Conservation (phyloP, 1,284 basidiomycete species). For the Sphagnurus paluster region DNA sequence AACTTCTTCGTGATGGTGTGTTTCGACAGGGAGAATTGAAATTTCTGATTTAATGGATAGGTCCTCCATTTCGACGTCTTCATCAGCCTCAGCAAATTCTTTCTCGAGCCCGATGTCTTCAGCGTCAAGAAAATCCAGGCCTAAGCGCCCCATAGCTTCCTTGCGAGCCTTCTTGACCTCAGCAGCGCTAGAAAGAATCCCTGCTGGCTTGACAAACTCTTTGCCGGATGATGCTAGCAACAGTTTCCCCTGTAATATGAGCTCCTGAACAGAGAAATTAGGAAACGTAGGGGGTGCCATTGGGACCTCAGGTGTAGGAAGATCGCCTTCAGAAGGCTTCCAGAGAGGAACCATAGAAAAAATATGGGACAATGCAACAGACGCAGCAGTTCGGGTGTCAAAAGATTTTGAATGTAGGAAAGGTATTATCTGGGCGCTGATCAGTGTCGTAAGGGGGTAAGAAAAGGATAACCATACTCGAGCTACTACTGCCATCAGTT, state of each 20-base stretch:
- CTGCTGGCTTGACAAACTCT: constrained; percentile 75
- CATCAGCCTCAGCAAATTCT: constrained; percentile 63
- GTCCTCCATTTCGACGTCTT: constrained; percentile 41
- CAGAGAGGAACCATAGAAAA: constrained; percentile 84
- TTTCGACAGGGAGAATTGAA: constrained; percentile 7
- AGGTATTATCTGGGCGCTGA: constrained; percentile 69
- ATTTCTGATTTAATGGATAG: constrained; percentile 28
- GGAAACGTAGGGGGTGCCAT: constrained; percentile 60
- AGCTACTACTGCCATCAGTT: constrained; percentile 81
- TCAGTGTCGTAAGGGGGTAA: constrained; percentile 5
- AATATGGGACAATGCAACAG: constrained; percentile 83
- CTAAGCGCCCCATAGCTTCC: constrained; percentile 80
- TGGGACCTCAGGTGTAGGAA: constrained; percentile 28
- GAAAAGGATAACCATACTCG: constrained; percentile 47
- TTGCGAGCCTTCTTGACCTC: constrained; percentile 82
- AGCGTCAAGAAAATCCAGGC: constrained; percentile 78
- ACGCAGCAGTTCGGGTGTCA: constrained; percentile 85
- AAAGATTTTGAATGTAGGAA: constrained; percentile 86
- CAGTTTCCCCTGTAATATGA: constrained; percentile 74
- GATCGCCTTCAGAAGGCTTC: constrained; percentile 50
- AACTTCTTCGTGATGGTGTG: constrained; percentile 4
- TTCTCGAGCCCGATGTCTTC: constrained; percentile 83
- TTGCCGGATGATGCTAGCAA: constrained; percentile 87
- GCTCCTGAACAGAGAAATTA: constrained; percentile 71
- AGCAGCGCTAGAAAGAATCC: constrained; percentile 64